Evolutionary conservation across 2,329 filamentous ascomycete species (phyloP), one percentile per base, ranked within the genome.

Genomic region (Lecanosticta acicola): DNA sequence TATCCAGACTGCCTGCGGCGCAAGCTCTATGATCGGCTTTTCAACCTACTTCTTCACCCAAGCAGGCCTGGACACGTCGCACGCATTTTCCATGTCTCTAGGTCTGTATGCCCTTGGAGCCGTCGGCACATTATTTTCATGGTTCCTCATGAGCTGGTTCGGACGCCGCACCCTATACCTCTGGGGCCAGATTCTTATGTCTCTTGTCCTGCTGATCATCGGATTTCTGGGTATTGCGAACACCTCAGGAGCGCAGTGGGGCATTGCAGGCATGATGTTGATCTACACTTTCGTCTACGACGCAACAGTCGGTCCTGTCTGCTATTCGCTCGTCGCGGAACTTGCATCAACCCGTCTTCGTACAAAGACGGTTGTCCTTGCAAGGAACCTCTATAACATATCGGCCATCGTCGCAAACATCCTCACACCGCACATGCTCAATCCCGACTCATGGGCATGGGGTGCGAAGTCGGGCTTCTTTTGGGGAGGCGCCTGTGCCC

Each of bases 131-230:
- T 43, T 64, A 3, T 19, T 53, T 4, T 57, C 60, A 1, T 66
- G 61, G 62, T 62, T 66, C 9, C 43, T 68, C 9, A 66, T 71
- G 61, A 44, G 50, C 1, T 54, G 55, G 18, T 51, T 67, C 11
- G 70, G 70, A 8, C 67, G 70, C 4, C 66, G 68, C 8, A 65
- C 61, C 1, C 51, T 72, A 2, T 71, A 69, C 44, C 43, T 71
- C 5, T 58, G 45, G 19, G 62, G 62, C 24, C 50, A 49, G 21
- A 38, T 52, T 13, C 41, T 37, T 34, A 52, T 62, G 50, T 24
- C 40, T 16, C 11, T 46, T 4, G 16, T 58, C 14, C 49, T 64
- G 2, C 14, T 60, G 13, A 47, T 59, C 21, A 50, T 62, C 16
- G 61, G 59, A 18, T 51, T 50, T 32, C 43, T 56, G n/a, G 50